phyloP scores from a whole-genome alignment of 352 stramenopile species.

The Globisporangium parvum region DNA sequence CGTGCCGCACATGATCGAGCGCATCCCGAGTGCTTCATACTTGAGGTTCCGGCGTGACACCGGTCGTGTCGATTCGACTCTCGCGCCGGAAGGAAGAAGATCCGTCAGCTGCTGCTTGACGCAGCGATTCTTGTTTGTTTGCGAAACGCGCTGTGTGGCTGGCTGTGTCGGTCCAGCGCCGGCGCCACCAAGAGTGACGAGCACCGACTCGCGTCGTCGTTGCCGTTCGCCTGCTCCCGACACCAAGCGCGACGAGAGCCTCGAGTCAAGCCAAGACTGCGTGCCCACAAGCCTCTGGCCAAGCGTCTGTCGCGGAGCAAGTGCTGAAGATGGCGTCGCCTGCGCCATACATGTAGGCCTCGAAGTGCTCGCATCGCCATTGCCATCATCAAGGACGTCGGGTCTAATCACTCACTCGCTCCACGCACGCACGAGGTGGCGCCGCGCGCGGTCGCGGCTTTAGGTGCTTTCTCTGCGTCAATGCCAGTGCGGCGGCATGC shows the following conservation, averaged over 20 bases:
- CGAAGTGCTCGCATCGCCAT: neutral
- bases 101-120: neutral
- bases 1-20: neutral
- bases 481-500: neutral
- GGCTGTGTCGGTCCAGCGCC: neutral
- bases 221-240: too few relatives aligned
- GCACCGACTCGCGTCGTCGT: neutral
- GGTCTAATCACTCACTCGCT: neutral
- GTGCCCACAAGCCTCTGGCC: too few relatives aligned
- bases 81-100: neutral
- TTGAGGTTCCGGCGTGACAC: constrained; percentile 1
- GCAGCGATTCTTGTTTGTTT: neutral
- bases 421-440: neutral
- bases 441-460: neutral
- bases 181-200: neutral
- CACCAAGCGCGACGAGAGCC: too few relatives aligned
- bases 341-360: too few relatives aligned
- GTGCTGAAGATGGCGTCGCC: too few relatives aligned
- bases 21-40: neutral
- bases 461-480: neutral
- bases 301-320: too few relatives aligned
- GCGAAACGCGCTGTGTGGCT: neutral
- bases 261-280: too few relatives aligned
- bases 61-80: neutral
- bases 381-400: neutral